A percentile compares a stretch with the other conserved stretches of the same genome.
phyloP scores from a whole-genome alignment of 805 yeast genomes.

The Pichia phayaonensis region DNA sequence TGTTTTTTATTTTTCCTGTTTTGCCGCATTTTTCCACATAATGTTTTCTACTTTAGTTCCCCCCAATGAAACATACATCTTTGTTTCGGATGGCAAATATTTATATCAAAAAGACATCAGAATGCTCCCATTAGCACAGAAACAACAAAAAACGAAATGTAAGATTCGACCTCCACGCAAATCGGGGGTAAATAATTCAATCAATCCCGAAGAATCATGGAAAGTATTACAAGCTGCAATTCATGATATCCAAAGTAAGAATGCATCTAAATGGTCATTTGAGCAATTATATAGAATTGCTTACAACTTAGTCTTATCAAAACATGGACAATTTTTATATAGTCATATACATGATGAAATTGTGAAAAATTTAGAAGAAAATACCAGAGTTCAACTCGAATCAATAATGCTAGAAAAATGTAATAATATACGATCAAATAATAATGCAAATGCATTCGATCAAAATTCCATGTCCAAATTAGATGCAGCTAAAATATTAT shows the following conservation, averaged over 20 bases:
- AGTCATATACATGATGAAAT: constrained; percentile 48
- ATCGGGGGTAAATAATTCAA: constrained; percentile 28
- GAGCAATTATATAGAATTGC: constrained; percentile 78
- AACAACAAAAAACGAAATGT: constrained; percentile 32
- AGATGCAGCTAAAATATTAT: constrained; percentile 22
- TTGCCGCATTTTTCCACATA: background rate
- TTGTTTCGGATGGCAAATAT: background rate
- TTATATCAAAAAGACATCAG: background rate
- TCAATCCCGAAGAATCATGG: constrained; percentile 63
- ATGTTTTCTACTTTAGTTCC: no score
- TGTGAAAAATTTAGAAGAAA: constrained; percentile 35
- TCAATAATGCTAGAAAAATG: constrained; percentile 12
- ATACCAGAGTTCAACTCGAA: constrained; percentile 16
- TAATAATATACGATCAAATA: background rate
- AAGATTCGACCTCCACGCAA: constrained; percentile 64
- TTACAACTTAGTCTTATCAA: constrained; percentile 65
- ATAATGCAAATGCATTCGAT: background rate
- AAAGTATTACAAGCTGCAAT: constrained; percentile 56
- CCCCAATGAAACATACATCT: no score
- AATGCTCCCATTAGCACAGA: constrained; percentile 4
- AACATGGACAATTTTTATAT: constrained; percentile 58
- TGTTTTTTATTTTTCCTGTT: background rate
- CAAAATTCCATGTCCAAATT: background rate
- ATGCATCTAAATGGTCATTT: constrained; percentile 68
- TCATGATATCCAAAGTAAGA: constrained; percentile 58